Evolutionary conservation across 768 basidiomycete genomes (phyloP).

Genomic region (Mycena haematopus): DNA sequence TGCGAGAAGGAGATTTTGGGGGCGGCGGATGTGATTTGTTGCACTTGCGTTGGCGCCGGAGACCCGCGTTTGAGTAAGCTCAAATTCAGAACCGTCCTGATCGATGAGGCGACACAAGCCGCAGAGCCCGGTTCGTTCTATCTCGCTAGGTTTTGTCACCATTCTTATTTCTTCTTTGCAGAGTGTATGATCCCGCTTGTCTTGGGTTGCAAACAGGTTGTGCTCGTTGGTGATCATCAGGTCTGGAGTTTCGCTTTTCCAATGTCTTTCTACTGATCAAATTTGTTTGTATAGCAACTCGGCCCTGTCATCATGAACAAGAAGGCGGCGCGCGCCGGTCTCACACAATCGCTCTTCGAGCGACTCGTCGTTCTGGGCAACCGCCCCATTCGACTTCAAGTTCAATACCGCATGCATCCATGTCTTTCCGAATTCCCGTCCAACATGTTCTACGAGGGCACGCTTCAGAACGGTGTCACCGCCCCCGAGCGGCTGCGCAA

Average conservation of each 20-base stretch:
- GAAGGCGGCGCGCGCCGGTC: conserved; percentile 98
- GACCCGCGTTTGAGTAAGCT: conserved; percentile 95
- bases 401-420: conserved; percentile 99
- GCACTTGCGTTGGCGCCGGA: conserved; percentile 97
- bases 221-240: conserved; percentile 95
- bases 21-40: conserved; percentile 97
- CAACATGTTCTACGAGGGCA: conserved; percentile 99
- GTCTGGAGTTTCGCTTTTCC: conserved; percentile 36
- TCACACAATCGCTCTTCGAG: conserved; percentile 98
- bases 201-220: conserved; percentile 97
- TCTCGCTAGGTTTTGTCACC: conserved; percentile 1
- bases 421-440: conserved; percentile 99
- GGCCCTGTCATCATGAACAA: conserved; percentile 99
- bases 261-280: background rate
- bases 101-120: conserved; percentile 98
- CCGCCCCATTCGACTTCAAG: conserved; percentile 96
- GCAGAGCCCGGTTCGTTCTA: conserved; percentile 85
- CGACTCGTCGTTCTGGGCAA: conserved; percentile 95
- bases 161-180: conserved; percentile 40
- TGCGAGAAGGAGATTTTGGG: conserved; percentile 97
- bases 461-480: conserved; percentile 97
- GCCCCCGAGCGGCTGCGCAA: conserved; percentile 96
- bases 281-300: conserved; percentile 72
- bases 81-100: conserved; percentile 98
- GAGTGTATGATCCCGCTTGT: conserved; percentile 99